Base-by-base conservation (phyloP, 2,329 filamentous ascomycete genomes). In the Hymenoscyphus scutula region DNA sequence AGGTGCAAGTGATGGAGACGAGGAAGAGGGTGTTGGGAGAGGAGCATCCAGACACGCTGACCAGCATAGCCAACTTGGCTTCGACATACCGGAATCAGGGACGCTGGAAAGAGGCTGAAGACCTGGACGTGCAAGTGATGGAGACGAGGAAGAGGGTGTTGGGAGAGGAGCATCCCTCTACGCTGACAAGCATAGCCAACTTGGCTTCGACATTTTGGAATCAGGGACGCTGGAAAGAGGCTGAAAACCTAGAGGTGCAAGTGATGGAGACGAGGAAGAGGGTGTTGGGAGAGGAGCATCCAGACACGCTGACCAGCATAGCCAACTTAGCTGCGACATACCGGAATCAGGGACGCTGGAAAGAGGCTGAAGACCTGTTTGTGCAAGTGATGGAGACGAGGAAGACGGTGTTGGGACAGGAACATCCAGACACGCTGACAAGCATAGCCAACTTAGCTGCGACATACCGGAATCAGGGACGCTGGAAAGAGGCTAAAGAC, bases 101-200 rank as follows among this genome's bases (percentile, higher is more conserved):
- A 15, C 38, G 38, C 15, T 45, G 38, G 38, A n/a, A n/a, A n/a
- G n/a, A n/a, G n/a, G n/a, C n/a, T n/a, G n/a, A n/a, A n/a, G n/a
- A n/a, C n/a, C n/a, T 10, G 62, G 10, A 66, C 74, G 38, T 66
- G 71, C n/a, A 68, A 74, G 60, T 8, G 25, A 4, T 13, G 3
- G 38, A 6, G 5, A 53, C 51, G 17, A 13, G 25, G 5, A 53
- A 53, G 51, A 23, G n/a, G 51, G 23, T 23, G 51, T 23, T 53
- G 29, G 53, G 32, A 23, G 19, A 13, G 13, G 53, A 57, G 19
- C 17, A 53, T 61, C 59, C 51, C 17, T 5, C 3, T 19, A 53
- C 51, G 23, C 51, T 53, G 15, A 53, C 51, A 3, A 23, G 51
- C 17, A 53, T 53, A 19, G 17, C 5, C 23, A 53, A 53, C 17